These are phyloP conservation scores for Cladosporium sp. DNA, from an alignment of 2,329 filamentous ascomycete species.

Conservation along the genomic window DNA sequence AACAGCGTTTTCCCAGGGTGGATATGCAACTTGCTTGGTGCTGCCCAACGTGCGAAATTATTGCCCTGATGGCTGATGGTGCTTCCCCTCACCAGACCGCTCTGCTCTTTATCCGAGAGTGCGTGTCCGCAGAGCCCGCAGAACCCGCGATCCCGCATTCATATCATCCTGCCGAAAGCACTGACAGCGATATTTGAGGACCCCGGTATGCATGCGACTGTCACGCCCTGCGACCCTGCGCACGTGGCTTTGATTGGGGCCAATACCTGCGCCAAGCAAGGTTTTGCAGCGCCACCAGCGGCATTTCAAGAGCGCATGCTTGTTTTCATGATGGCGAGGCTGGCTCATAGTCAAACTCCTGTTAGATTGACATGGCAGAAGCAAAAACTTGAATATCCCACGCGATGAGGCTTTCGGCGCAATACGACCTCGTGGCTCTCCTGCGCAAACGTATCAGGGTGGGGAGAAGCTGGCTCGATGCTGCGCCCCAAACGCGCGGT, in stretches of 20 bases:
- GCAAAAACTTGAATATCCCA: too few relatives aligned
- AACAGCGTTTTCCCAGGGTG: slow-evolving; percentile 6
- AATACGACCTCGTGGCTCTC: not conserved
- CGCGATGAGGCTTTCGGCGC: slow-evolving; percentile 5
- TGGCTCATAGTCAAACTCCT: too few relatives aligned
- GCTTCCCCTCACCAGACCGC: too few relatives aligned
- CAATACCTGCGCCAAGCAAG: not conserved
- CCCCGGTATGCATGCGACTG: not conserved
- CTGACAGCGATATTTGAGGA: not conserved
- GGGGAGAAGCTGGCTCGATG: not conserved
- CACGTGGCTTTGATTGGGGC: not conserved
- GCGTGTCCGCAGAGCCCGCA: not conserved
- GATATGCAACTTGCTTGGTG: not conserved
- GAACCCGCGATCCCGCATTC: not conserved
- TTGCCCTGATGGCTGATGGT: not conserved
- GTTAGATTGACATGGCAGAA: too few relatives aligned
- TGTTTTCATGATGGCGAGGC: not conserved
- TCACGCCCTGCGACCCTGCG: not conserved
- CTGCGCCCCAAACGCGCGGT: slow-evolving; percentile 12
- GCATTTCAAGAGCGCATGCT: not conserved
- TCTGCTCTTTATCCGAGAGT: not conserved
- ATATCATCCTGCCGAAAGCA: not conserved
- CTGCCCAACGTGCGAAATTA: slow-evolving; percentile 1
- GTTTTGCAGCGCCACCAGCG: not conserved
- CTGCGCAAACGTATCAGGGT: not conserved